Evolutionary conservation across 257 asterid genomes (phyloP).

Genomic region (Primulina huaijiensis): DNA sequence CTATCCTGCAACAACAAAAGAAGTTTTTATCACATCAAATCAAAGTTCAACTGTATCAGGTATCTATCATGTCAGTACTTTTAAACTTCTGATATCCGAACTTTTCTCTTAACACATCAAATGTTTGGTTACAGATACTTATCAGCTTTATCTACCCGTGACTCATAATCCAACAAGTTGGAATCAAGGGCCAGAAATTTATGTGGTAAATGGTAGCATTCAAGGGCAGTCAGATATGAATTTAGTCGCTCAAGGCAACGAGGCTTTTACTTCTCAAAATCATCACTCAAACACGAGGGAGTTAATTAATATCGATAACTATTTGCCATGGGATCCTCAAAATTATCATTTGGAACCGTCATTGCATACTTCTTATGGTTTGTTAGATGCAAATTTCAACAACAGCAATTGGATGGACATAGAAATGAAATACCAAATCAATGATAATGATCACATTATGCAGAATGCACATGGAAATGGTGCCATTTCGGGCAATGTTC

Average conservation of each 20-base stretch:
- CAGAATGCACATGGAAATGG: not conserved
- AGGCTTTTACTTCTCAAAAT: not conserved
- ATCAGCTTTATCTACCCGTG: not conserved
- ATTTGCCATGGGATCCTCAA: constrained; percentile 23
- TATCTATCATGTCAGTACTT: constrained; percentile 9
- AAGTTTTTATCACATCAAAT: constrained; percentile 2
- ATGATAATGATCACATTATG: not conserved
- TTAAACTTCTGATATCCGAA: not conserved
- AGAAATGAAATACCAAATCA: not conserved
- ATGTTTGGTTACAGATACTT: constrained; percentile 7
- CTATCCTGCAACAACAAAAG: constrained; percentile 6
- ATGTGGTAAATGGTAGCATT: constrained; percentile 8
- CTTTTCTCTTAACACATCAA: not conserved
- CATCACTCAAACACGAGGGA: not conserved
- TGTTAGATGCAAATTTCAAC: not conserved
- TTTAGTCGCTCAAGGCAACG: not conserved
- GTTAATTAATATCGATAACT: constrained; percentile 16
- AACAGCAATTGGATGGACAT: not conserved
- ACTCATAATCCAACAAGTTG: constrained; percentile 21
- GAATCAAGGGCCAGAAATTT: constrained; percentile 11
- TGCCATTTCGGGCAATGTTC: not conserved
- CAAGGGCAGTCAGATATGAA: constrained; percentile 4
- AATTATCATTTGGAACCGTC: not conserved
- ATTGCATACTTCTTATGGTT: constrained; percentile 4
- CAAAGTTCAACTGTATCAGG: constrained; percentile 36